phyloP scores from a whole-genome alignment of 1,284 basidiomycete genomes.

The Entoloma clypeatum region DNA sequence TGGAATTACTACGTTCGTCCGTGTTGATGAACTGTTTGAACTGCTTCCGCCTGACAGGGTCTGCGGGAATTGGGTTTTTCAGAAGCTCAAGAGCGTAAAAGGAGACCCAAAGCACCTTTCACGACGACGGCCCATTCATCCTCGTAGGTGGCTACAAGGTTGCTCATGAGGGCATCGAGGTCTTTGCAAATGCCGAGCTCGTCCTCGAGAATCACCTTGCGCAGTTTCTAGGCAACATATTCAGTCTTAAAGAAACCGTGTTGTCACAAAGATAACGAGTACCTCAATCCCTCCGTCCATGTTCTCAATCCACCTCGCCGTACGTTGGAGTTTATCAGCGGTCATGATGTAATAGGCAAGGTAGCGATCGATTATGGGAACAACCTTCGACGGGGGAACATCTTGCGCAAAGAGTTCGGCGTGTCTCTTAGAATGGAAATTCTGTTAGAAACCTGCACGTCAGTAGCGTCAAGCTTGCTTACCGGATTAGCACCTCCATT shows the following conservation, averaged over 20 bases:
- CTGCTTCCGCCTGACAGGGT: conserved; percentile 48
- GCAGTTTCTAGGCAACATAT: conserved; percentile 44
- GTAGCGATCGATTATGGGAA: conserved; percentile 68
- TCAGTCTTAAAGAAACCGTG: no score
- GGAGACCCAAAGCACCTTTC: no score
- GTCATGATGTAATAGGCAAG: conserved; percentile 72
- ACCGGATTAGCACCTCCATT: conserved; percentile 72
- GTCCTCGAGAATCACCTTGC: conserved; percentile 69
- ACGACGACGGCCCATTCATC: conserved; percentile 74
- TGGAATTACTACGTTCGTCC: conserved; percentile 46
- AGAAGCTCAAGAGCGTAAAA: no score
- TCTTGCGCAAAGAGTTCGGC: conserved; percentile 35
- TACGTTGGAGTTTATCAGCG: conserved; percentile 66
- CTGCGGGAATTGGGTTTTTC: conserved; percentile 20
- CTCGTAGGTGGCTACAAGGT: conserved; percentile 61
- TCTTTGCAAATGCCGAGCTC: conserved; percentile 73
- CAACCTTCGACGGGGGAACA: conserved; percentile 60
- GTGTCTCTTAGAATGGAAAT: conserved; percentile 22
- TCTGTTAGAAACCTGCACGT: conserved; percentile 29
- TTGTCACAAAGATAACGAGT: conserved; percentile 9
- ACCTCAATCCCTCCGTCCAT: conserved; percentile 69
- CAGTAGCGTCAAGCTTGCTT: conserved; percentile 16
- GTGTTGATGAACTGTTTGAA: conserved; percentile 74
- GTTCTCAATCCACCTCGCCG: conserved; percentile 73
- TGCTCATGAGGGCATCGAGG: conserved; percentile 69